A percentile compares a stretch with the other conserved stretches of the same genome.
Evolutionary conservation across 257 asterid genomes (phyloP).

Genomic region (Nicotiana undulata): DNA sequence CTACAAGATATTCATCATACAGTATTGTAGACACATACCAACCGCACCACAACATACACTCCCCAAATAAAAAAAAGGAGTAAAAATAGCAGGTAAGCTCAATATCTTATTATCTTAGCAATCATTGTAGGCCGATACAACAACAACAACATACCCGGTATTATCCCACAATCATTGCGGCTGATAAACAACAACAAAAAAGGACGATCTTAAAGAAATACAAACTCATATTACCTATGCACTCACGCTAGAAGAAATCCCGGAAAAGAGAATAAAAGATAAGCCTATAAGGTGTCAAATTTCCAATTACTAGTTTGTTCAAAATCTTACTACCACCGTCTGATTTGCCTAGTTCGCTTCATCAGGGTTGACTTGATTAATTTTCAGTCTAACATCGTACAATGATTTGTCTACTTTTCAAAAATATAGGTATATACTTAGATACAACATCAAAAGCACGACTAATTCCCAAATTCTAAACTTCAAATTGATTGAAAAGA

Average conservation of each 20-base stretch:
- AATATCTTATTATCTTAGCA: neutral
- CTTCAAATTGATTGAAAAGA: neutral
- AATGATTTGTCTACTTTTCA: neutral
- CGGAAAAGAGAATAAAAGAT: neutral
- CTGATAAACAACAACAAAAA: neutral
- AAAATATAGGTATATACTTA: neutral
- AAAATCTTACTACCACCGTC: neutral
- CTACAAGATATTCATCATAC: slow-evolving; percentile 24
- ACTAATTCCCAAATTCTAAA: neutral
- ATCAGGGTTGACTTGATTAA: neutral
- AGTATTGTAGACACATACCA: neutral
- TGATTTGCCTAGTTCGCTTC: neutral
- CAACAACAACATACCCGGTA: no score
- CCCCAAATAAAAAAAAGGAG: neutral
- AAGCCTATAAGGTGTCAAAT: neutral
- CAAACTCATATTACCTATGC: neutral
- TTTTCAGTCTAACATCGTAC: neutral
- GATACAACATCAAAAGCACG: neutral
- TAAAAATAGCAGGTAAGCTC: neutral
- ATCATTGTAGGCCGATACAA: neutral
- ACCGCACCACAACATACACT: neutral
- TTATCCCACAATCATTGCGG: neutral
- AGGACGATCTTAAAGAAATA: neutral
- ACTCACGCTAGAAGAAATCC: neutral
- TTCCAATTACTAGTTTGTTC: neutral